These are phyloP conservation scores for Vickermania ingenoplastis DNA, from an alignment of 208 protist species.

Conservation along the genomic window DNA sequence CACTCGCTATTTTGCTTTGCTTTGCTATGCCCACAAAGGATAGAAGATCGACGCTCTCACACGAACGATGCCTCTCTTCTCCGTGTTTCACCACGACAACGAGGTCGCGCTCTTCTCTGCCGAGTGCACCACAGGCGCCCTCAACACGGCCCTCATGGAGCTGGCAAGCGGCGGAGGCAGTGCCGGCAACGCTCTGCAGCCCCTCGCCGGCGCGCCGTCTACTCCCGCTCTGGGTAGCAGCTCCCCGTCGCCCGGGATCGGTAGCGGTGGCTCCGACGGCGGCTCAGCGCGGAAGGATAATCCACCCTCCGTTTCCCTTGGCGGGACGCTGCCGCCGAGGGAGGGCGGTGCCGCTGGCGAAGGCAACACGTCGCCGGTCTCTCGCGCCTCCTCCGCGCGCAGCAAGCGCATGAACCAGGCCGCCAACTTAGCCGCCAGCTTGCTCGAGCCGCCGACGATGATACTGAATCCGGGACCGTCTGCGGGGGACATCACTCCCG, in stretches of 20 bases:
- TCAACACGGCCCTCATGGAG: constrained; percentile 30
- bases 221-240: not conserved
- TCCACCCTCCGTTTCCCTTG: not conserved
- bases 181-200: not conserved
- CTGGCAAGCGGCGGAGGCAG: constrained; percentile 15
- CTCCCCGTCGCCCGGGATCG: not conserved
- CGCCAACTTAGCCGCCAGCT: not conserved
- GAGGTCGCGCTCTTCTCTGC: constrained; percentile 35
- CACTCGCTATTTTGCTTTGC: too few relatives aligned
- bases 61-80: constrained; percentile 29
- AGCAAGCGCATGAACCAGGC: not conserved
- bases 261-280: not conserved
- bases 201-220: not conserved
- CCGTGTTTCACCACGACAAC: constrained; percentile 33
- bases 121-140: constrained; percentile 38
- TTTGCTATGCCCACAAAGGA: too few relatives aligned
- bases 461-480: not conserved
- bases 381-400: not conserved
- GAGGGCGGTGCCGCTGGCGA: not conserved
- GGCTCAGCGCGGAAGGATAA: not conserved
- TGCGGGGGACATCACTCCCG: not conserved
- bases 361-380: not conserved
- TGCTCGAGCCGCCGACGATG: not conserved
- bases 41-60: too few relatives aligned
- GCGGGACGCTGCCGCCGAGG: not conserved